These are phyloP conservation scores for Fusarium brachygibbosum DNA, from an alignment of 2,329 filamentous ascomycete species.

Conservation along the genomic window DNA sequence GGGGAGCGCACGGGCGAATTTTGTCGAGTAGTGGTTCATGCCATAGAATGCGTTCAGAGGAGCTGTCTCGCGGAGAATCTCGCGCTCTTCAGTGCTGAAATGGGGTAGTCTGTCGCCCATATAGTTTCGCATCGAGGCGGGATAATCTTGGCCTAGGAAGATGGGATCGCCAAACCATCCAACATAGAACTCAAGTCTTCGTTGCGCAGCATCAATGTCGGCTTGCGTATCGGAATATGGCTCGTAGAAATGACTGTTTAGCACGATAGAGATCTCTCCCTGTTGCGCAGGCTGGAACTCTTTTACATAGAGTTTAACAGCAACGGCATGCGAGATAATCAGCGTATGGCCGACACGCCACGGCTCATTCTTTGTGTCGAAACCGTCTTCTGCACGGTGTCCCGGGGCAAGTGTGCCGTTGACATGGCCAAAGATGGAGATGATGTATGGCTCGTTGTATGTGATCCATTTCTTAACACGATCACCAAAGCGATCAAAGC, in stretches of 20 bases:
- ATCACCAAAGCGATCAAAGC: not conserved
- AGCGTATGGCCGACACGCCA: constrained; percentile 8
- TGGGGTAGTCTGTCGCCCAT: not conserved
- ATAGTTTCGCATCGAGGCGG: not conserved
- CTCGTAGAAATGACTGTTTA: constrained; percentile 15
- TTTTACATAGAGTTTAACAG: not conserved
- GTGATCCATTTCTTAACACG: constrained; percentile 47
- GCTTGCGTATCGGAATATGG: constrained; percentile 3
- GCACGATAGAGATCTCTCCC: constrained; percentile 3
- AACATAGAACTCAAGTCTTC: constrained; percentile 1
- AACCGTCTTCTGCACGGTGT: not conserved
- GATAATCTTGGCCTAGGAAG: not conserved
- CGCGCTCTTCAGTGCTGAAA: not conserved
- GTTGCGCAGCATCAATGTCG: not conserved
- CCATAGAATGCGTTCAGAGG: constrained; percentile 50
- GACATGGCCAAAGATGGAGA: constrained; percentile 43
- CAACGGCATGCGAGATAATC: not conserved
- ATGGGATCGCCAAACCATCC: constrained; percentile 2
- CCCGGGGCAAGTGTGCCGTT: constrained; percentile 42
- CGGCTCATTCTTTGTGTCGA: not conserved
- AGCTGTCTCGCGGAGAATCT: constrained; percentile 6
- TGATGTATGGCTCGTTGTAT: constrained; percentile 50
- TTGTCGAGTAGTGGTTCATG: constrained; percentile 55
- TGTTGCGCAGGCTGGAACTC: not conserved
- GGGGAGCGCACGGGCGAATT: constrained; percentile 47